Evolutionary conservation across 1,284 basidiomycete genomes (phyloP).

Genomic region (Ceratobasidium sp.): DNA sequence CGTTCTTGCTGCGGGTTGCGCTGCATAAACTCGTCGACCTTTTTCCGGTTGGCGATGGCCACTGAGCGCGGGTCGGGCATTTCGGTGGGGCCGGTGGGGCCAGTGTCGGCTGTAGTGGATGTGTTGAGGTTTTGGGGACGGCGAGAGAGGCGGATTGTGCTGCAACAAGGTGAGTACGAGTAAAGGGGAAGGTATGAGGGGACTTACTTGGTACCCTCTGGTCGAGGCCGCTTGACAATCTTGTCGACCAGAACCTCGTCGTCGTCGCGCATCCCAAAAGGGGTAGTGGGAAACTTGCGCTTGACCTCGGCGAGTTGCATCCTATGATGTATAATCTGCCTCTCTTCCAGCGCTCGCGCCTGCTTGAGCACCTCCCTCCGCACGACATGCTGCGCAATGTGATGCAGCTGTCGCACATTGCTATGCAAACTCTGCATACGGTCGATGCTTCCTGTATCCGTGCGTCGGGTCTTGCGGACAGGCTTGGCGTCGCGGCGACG

Average conservation of each 20-base stretch:
- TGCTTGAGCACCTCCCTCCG: constrained; percentile 81
- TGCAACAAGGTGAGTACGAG: constrained; percentile 68
- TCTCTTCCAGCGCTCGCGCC: constrained; percentile 67
- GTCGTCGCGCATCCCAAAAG: constrained; percentile 69
- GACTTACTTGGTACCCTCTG: constrained; percentile 53
- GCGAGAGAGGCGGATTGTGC: constrained; percentile 58
- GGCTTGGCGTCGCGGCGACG: constrained; percentile 94
- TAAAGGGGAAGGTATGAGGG: constrained; percentile 58
- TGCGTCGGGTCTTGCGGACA: constrained; percentile 92
- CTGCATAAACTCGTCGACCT: constrained; percentile 50
- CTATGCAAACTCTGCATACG: constrained; percentile 82
- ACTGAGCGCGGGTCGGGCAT: constrained; percentile 37
- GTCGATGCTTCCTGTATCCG: constrained; percentile 88
- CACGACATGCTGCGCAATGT: constrained; percentile 76
- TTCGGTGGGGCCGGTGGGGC: constrained; percentile 38
- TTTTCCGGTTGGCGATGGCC: constrained; percentile 48
- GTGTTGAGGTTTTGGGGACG: constrained; percentile 54
- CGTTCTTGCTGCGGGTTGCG: constrained; percentile 30
- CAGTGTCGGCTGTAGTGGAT: constrained; percentile 48
- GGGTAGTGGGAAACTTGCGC: constrained; percentile 74
- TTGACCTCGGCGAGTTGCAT: constrained; percentile 82
- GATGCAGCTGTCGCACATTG: constrained; percentile 78
- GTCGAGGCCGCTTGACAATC: constrained; percentile 69
- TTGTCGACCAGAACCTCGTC: constrained; percentile 86
- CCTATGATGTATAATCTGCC: constrained; percentile 82